Evolutionary conservation across 2,329 filamentous ascomycete species (phyloP).

Genomic region (Alternaria triticimaculans): DNA sequence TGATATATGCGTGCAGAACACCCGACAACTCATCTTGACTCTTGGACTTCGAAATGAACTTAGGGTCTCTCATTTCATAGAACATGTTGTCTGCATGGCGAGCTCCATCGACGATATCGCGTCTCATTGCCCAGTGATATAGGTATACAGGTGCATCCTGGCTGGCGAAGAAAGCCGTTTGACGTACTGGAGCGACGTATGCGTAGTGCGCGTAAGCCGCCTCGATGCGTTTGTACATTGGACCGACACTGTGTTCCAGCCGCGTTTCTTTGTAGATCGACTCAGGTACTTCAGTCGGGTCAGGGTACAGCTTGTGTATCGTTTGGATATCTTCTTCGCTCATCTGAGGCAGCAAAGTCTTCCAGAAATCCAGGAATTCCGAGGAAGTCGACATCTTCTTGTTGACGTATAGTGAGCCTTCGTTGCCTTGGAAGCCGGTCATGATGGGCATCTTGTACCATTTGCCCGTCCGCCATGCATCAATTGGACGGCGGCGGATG

Average conservation of each 20-base stretch:
- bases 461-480: constrained; percentile 62
- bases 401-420: constrained; percentile 71
- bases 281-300: constrained; percentile 54
- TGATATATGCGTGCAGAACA: constrained; percentile 39
- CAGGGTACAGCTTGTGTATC: constrained; percentile 68
- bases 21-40: constrained; percentile 40
- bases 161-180: constrained; percentile 60
- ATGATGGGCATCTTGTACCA: constrained; percentile 68
- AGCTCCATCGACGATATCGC: constrained; percentile 37
- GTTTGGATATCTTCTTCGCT: constrained; percentile 58
- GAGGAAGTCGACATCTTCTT: constrained; percentile 53
- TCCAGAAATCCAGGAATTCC: constrained; percentile 68
- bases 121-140: constrained; percentile 67
- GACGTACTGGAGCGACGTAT: constrained; percentile 68
- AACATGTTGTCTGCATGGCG: constrained; percentile 46
- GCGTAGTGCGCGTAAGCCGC: constrained; percentile 70
- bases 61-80: constrained; percentile 40
- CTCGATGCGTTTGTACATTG: constrained; percentile 65
- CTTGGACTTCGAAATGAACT: constrained; percentile 26
- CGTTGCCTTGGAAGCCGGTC: constrained; percentile 74
- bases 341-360: constrained; percentile 65
- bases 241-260: constrained; percentile 46
- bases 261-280: constrained; percentile 52
- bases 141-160: constrained; percentile 56
- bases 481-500: constrained; percentile 64